Percentiles rank a stretch among this genome's conserved stretches.
Conservation (phyloP, 2,329 filamentous ascomycete species). For the Xylaria digitata region DNA sequence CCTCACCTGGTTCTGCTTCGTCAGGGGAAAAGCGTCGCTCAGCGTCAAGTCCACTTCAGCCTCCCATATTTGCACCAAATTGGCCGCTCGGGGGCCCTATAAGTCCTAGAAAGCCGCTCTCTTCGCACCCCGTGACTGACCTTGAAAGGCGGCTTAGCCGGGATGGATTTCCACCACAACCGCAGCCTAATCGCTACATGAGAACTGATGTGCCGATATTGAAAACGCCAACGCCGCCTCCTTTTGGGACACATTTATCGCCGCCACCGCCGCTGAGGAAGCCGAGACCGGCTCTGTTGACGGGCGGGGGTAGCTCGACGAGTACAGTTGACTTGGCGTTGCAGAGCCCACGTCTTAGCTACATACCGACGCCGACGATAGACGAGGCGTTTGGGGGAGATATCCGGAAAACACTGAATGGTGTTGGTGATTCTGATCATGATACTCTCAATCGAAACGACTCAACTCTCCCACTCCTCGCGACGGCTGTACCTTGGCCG, state of each 20-base stretch:
- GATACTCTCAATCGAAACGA: background rate
- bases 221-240: slow-evolving; percentile 31
- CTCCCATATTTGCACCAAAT: slow-evolving; percentile 41
- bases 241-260: slow-evolving; percentile 25
- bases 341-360: slow-evolving; percentile 43
- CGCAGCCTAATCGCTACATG: slow-evolving; percentile 11
- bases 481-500: background rate
- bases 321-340: slow-evolving; percentile 28
- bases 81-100: slow-evolving; percentile 43
- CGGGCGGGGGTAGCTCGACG: slow-evolving; percentile 21
- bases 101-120: slow-evolving; percentile 41
- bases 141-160: slow-evolving; percentile 39
- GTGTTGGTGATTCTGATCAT: background rate
- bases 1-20: slow-evolving; percentile 18
- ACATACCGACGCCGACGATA: slow-evolving; percentile 45
- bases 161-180: background rate
- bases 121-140: slow-evolving; percentile 42
- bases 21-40: slow-evolving; percentile 35
- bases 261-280: slow-evolving; percentile 24
- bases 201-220: slow-evolving; percentile 16
- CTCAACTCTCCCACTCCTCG: background rate
- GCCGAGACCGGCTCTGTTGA: background rate
- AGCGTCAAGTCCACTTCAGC: slow-evolving; percentile 21
- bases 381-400: slow-evolving; percentile 41
- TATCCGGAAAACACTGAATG: slow-evolving; percentile 11